phyloP scores from a whole-genome alignment of 257 asterid species.

The Rehmannia glutinosa region DNA sequence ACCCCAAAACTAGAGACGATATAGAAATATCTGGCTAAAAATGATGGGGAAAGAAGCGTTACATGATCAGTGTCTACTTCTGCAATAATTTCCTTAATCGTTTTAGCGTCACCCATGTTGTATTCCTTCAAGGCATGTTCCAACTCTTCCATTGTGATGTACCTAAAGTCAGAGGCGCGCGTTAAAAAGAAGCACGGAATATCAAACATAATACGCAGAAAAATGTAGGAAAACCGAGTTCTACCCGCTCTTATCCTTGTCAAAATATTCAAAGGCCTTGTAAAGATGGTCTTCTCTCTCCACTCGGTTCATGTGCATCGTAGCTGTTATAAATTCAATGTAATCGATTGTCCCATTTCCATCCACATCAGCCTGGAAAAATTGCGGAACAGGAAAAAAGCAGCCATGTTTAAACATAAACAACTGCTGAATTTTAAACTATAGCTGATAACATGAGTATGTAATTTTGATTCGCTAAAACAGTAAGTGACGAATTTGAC shows the following conservation, averaged over 20 bases:
- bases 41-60: constrained; percentile 18
- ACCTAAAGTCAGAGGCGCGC: constrained; percentile 35
- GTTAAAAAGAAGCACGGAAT: constrained; percentile 16
- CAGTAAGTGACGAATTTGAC: background rate
- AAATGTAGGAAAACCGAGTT: constrained; percentile 4
- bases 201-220: constrained; percentile 10
- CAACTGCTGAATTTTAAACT: background rate
- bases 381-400: background rate
- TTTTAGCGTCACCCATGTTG: constrained; percentile 78
- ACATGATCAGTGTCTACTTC: constrained; percentile 90
- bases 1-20: too few species aligned
- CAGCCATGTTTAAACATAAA: background rate
- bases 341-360: constrained; percentile 88
- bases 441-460: too few species aligned
- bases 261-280: constrained; percentile 88
- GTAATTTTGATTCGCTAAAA: too few species aligned
- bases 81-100: constrained; percentile 86
- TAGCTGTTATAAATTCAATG: constrained; percentile 84
- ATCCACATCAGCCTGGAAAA: constrained; percentile 80
- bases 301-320: constrained; percentile 93
- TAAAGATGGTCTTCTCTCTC: constrained; percentile 84
- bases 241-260: constrained; percentile 93
- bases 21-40: background rate
- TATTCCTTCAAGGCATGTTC: constrained; percentile 75
- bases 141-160: constrained; percentile 78